Percentiles rank a stretch among this genome's conserved stretches.
These are phyloP conservation scores for Macrophomina phaseolina DNA, from an alignment of 2,329 filamentous ascomycete genomes.

Conservation along the genomic window DNA sequence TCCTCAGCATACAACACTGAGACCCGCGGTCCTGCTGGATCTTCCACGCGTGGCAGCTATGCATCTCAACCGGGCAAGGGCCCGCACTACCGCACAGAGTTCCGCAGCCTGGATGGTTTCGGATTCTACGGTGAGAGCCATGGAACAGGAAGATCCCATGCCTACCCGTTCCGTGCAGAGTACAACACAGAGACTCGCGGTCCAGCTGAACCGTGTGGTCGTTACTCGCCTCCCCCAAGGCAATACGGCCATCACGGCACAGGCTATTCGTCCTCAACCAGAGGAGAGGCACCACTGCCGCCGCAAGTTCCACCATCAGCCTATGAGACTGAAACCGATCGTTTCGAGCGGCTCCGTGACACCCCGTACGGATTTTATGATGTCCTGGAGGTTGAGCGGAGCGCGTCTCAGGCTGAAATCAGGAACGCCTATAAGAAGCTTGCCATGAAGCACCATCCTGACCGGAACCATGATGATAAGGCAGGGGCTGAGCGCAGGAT, in stretches of 20 bases:
- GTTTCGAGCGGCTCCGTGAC: background rate
- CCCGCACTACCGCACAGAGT: too few relatives aligned
- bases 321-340: background rate
- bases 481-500: background rate
- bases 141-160: too few relatives aligned
- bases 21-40: background rate
- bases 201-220: background rate
- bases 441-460: constrained; percentile 1
- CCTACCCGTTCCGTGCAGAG: too few relatives aligned
- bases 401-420: background rate
- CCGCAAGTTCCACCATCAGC: background rate
- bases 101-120: too few relatives aligned
- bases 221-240: background rate
- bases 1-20: background rate
- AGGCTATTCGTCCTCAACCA: background rate
- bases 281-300: background rate
- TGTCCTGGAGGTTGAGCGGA: background rate
- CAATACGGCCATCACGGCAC: background rate
- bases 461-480: background rate
- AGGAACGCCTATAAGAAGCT: constrained; percentile 2
- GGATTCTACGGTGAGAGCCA: too few relatives aligned
- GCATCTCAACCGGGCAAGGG: too few relatives aligned
- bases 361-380: background rate
- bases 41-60: too few relatives aligned
- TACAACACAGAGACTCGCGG: background rate